These are phyloP conservation scores for Suillus discolor DNA, from an alignment of 768 basidiomycete genomes.

Conservation along the genomic window DNA sequence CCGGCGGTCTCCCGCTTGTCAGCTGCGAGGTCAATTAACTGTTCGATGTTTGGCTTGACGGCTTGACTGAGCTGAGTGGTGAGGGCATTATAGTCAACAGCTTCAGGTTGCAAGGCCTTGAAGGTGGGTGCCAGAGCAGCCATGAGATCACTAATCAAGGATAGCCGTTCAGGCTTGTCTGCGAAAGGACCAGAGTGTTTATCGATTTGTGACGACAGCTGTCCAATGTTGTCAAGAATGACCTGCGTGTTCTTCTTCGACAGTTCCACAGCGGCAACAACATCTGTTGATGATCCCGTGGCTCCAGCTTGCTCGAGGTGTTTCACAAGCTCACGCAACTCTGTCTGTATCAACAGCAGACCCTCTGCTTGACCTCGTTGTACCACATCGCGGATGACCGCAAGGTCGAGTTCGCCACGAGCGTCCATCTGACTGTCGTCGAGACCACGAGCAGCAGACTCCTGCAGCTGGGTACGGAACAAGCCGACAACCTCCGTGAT, in stretches of 20 bases:
- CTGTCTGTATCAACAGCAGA: conserved; percentile 56
- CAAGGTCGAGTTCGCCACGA: conserved; percentile 77
- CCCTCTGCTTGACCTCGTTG: conserved; percentile 68
- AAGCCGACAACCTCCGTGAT: conserved; percentile 67
- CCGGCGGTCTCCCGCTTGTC: conserved; percentile 88
- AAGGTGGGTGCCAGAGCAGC: conserved; percentile 61
- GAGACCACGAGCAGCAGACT: conserved; percentile 55
- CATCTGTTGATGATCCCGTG: conserved; percentile 28
- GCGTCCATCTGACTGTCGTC: conserved; percentile 73
- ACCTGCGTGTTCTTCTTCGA: conserved; percentile 59
- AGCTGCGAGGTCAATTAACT: conserved; percentile 85
- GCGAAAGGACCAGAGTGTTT: conserved; percentile 33
- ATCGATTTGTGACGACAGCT: conserved; percentile 38
- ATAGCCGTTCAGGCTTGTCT: conserved; percentile 53
- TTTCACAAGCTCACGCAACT: conserved; percentile 54
- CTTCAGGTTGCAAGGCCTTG: conserved; percentile 59
- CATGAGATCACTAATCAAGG: conserved; percentile 63
- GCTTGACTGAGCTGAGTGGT: conserved; percentile 79
- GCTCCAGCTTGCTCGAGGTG: conserved; percentile 37
- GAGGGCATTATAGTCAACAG: conserved; percentile 77
- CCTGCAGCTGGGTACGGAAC: conserved; percentile 68
- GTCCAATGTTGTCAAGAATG: conserved; percentile 60
- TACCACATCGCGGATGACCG: conserved; percentile 69
- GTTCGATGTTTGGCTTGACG: conserved; percentile 86
- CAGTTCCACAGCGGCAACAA: conserved; percentile 57